Evolutionary conservation across 305 asterid genomes (phyloP).

Genomic region (Fraxinus latifolia): DNA sequence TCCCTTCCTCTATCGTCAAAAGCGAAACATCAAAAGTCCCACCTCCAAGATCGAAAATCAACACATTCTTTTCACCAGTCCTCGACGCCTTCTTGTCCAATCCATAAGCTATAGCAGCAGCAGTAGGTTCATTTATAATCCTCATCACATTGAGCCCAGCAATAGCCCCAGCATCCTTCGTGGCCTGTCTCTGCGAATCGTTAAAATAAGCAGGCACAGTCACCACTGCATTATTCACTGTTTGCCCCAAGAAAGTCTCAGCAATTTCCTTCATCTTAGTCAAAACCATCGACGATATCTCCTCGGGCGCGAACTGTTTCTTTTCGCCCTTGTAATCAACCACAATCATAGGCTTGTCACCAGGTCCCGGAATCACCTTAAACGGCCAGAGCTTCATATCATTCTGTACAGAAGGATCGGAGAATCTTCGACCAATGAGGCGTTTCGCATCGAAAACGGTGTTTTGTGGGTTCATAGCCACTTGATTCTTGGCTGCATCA

Average conservation of each 20-base stretch:
- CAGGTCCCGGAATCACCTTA: constrained; percentile 25
- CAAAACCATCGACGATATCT: constrained; percentile 23
- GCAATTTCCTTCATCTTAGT: constrained; percentile 24
- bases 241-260: constrained; percentile 14
- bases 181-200: constrained; percentile 23
- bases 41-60: constrained; percentile 22
- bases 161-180: constrained; percentile 22
- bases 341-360: constrained; percentile 21
- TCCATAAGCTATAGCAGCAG: constrained; percentile 26
- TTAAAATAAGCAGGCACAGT: constrained; percentile 22
- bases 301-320: constrained; percentile 23
- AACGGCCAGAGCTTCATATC: constrained; percentile 24
- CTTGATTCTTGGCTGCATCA: constrained; percentile 16
- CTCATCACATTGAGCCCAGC: constrained; percentile 20
- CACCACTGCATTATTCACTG: constrained; percentile 4
- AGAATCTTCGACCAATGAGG: constrained; percentile 14
- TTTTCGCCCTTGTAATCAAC: constrained; percentile 17
- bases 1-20: constrained; percentile 18
- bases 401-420: constrained; percentile 14
- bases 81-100: constrained; percentile 22
- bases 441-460: constrained; percentile 24
- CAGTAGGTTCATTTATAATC: constrained; percentile 23
- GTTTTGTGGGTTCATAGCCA: constrained; percentile 13
- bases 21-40: constrained; percentile 27
- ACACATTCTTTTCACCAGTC: constrained; percentile 20